Base-by-base conservation (phyloP, 202 grass and related monocot species). In the Setaria italica region DNA sequence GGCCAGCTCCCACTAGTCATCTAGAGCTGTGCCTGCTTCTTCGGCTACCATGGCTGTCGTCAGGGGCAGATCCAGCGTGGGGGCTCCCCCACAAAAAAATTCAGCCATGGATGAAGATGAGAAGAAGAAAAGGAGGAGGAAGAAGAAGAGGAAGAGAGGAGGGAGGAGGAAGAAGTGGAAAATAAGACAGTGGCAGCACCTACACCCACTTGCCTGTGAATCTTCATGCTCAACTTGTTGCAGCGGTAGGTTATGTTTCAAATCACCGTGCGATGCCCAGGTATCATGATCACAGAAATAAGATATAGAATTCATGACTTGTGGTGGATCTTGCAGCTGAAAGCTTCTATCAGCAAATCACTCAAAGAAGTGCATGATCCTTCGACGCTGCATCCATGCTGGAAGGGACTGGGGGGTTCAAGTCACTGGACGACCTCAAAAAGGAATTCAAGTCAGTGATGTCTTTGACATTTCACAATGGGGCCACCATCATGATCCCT, bases 381-480 rank as follows among this genome's bases (percentile, higher is more conserved):
- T 32, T 32, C 50, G 8, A 37, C 16, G 15, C 0, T 9, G 13
- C 0, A 21, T 63, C 6, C 10, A 47, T 85, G 83, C 53, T 85
- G 83, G 83, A 49, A 25, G 49, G 72, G 89, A 3, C 29, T 46
- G 76, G 49, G 49, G 10, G 65, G 43, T 90, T 92, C 88, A 90
- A 77, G 62, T 87, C 86, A 7, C 14, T 83, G 57, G 58, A 45
- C 12, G 88, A 92, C 74, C 60, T 82, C 51, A 89, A 77, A 63
- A 83, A 91, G 84, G 74, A 92, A 71, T 95, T 95, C 84, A 92
- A 89, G 71, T 29, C 84, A 33, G 70, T 89, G 20, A 7, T 84
- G 65, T 79, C 60, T 66, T 39, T 92, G 35, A 70, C 34, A 46
- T 95, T 95, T 58, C 32, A 68, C 10, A 81, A 83, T 39, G 90